Conservation (phyloP, 352 stramenopile species). For the Pythium coloratum region DNA sequence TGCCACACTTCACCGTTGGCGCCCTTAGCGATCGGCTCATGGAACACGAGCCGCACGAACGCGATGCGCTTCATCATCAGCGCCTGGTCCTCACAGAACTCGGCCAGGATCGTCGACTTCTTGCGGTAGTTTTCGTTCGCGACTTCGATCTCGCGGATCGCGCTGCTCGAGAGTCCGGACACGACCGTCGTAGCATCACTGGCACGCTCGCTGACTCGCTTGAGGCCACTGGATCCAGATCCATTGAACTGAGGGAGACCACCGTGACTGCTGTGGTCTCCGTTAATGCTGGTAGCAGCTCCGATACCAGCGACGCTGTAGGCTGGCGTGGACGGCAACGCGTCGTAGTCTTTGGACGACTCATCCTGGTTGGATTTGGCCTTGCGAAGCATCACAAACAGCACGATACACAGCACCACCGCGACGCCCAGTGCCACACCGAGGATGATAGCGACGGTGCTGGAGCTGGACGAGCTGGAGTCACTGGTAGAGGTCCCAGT, state of each 20-base stretch:
- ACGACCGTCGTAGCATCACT: conserved; percentile 6
- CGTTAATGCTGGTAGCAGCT: background rate
- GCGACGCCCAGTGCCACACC: conserved; percentile 17
- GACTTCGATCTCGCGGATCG: conserved; percentile 1
- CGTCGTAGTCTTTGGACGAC: background rate
- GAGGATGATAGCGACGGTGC: background rate
- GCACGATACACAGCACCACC: conserved; percentile 22
- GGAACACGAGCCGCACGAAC: conserved; percentile 9
- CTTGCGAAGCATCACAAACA: conserved; percentile 28
- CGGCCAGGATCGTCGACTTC: conserved; percentile 10
- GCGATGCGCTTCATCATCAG: conserved; percentile 17
- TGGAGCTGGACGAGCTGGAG: conserved; percentile 2
- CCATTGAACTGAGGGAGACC: background rate
- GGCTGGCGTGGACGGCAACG: background rate
- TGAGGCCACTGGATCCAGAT: background rate
- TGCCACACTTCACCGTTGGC: conserved; percentile 11
- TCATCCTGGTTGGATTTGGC: conserved; percentile 2
- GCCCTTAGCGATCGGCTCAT: conserved; percentile 5
- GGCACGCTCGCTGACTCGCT: background rate
- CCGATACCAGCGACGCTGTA: background rate
- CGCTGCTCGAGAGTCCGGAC: background rate
- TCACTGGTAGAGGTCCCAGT: background rate
- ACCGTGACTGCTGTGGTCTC: background rate
- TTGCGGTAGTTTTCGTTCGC: conserved; percentile 17
- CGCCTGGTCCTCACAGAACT: conserved; percentile 14